Base-by-base conservation (phyloP, 805 yeast species). In the Zygoascus ofunaensis region DNA sequence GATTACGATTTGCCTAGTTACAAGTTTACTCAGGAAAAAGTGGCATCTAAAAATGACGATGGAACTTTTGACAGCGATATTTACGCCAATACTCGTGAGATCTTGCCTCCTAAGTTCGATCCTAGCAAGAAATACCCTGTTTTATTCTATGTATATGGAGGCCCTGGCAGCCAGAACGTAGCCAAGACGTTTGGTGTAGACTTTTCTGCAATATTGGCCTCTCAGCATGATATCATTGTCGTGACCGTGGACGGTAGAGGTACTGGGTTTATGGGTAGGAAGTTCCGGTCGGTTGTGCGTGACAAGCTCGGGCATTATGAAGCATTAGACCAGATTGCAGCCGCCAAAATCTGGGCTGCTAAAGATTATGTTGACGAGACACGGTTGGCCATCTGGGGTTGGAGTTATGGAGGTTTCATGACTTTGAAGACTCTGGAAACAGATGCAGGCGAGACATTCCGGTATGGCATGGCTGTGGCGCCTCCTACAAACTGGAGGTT, bases 171-270 rank as follows among this genome's bases (percentile, higher is more conserved):
- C 4, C 97, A 92, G 62, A 69, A 76, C 43, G 96, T 90, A 4
- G 66, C 71, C 36, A 77, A 82, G 49, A 58, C 66, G 12, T 87
- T 78, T 56, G 58, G 73, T 0, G 65, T 82, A 26, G 70, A 74
- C 5, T 89, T 87, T 63, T 82, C 89, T 49, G 75, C 82, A 23
- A 80, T 84, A 8, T 75, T 83, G 34, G 81, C 95, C 0, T 76
- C 95, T 1, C 80, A 80, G 53, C 69, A 84, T 50, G 73, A 82
- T 55, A 86, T 94, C 2, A 74, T 92, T 40, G 95, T 92, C 5
- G 95, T 92, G 1, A 84, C 95, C 1, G 94, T 92, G 3, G 98
- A 92, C 63, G 97, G 97, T 0, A 76, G 98, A 54, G 98, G 98
- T 24, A 92, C 98, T 1, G 97, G 97, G 0, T 85, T 71, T 62